Evolutionary conservation across 345 rosid species (phyloP).

Genomic region (Geranium brycei): DNA sequence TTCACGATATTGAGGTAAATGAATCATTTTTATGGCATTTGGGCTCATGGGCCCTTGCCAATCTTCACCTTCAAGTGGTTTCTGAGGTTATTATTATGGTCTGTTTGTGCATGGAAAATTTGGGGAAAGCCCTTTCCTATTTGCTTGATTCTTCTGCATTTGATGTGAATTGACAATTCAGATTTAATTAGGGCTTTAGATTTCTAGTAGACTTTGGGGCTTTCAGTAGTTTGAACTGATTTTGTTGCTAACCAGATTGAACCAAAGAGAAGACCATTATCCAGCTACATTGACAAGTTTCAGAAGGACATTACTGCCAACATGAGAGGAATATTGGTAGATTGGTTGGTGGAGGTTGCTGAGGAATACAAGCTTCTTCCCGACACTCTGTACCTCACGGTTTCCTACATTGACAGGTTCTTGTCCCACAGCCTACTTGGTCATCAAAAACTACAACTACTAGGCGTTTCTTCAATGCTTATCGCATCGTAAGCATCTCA

Average conservation of each 20-base stretch:
- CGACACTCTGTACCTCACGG: constrained; percentile 48
- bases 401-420: constrained; percentile 46
- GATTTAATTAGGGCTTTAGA: background rate
- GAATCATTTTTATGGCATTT: background rate
- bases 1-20: constrained; percentile 19
- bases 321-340: constrained; percentile 50
- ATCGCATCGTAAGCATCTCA: constrained; percentile 54
- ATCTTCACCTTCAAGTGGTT: too few relatives aligned
- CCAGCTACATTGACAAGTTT: constrained; percentile 42
- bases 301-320: constrained; percentile 45
- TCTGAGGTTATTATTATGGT: too few relatives aligned
- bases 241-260: constrained; percentile 22
- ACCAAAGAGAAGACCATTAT: constrained; percentile 36
- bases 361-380: constrained; percentile 61
- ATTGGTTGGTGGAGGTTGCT: constrained; percentile 60
- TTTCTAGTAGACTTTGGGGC: background rate
- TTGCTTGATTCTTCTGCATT: background rate
- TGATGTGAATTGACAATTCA: background rate
- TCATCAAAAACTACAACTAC: constrained; percentile 46
- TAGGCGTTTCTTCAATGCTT: constrained; percentile 67
- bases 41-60: background rate
- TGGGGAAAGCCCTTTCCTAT: too few relatives aligned
- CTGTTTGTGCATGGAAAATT: too few relatives aligned
- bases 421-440: constrained; percentile 31
- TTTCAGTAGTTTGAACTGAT: background rate